Percentiles rank a stretch among this genome's conserved stretches.
phyloP scores from a whole-genome alignment of 148 eudicot species.

The Silene uniflora region DNA sequence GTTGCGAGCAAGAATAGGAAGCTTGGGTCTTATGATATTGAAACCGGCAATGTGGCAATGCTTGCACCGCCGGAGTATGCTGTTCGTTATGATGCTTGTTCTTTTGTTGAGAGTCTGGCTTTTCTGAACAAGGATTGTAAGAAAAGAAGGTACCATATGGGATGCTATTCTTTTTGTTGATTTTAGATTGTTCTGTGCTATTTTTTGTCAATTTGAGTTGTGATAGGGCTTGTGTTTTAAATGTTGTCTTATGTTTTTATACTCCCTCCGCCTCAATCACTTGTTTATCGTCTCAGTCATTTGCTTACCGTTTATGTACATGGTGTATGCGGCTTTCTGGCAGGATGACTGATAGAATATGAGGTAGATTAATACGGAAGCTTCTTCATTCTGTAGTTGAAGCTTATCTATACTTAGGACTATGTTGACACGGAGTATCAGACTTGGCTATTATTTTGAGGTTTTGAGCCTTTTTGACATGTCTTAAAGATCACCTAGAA shows the following conservation, averaged over 20 bases:
- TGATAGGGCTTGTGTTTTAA: not conserved
- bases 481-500: too few relatives aligned
- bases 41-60: not conserved
- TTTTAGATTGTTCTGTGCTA: not conserved
- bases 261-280: not conserved
- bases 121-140: conserved; percentile 7
- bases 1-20: not conserved
- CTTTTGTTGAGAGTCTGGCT: conserved; percentile 14
- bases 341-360: not conserved
- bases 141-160: not conserved
- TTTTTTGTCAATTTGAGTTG: not conserved
- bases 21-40: conserved; percentile 8
- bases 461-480: too few relatives aligned
- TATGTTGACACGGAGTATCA: too few relatives aligned
- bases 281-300: too few relatives aligned
- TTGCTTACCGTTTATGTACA: not conserved
- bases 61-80: not conserved
- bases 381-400: not conserved
- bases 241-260: not conserved
- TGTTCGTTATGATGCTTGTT: not conserved
- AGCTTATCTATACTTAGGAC: too few relatives aligned
- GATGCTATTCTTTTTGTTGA: not conserved
- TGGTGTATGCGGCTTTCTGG: not conserved
- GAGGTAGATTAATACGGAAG: not conserved
- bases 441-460: too few relatives aligned